Conservation (phyloP, 306 rosid genomes). For the Alnus rubra region DNA sequence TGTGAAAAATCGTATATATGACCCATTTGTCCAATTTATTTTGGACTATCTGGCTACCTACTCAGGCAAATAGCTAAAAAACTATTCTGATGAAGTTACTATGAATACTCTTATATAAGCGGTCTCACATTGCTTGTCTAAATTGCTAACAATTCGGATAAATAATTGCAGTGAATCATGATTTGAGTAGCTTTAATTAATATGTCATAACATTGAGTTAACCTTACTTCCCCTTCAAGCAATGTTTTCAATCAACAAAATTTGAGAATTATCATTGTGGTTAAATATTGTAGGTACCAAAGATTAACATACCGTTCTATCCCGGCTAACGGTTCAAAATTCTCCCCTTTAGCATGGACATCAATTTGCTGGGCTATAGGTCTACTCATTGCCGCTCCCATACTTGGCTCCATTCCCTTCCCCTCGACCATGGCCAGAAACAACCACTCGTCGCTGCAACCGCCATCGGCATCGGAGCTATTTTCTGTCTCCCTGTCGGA, state of each 20-base stretch:
- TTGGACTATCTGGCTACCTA: too few species aligned
- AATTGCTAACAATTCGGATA: too few species aligned
- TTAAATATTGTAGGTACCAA: slow-evolving; percentile 54
- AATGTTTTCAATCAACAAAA: background rate
- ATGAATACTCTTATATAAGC: too few species aligned
- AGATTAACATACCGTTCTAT: slow-evolving; percentile 55
- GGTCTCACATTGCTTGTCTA: too few species aligned
- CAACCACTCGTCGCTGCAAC: slow-evolving; percentile 46
- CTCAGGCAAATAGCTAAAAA: too few species aligned
- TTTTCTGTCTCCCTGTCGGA: slow-evolving; percentile 78
- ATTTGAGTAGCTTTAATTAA: too few species aligned
- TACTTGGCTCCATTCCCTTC: slow-evolving; percentile 53
- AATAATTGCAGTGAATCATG: too few species aligned
- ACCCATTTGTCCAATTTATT: too few species aligned
- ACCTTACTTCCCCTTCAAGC: too few species aligned
- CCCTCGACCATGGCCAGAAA: slow-evolving; percentile 60
- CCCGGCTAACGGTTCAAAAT: slow-evolving; percentile 22
- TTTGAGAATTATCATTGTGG: background rate
- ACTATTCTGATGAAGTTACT: too few species aligned
- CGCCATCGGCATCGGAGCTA: slow-evolving; percentile 60
- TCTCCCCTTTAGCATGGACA: slow-evolving; percentile 69
- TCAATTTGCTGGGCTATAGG: slow-evolving; percentile 83
- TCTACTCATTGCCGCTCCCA: slow-evolving; percentile 61
- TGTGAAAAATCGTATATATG: too few species aligned
- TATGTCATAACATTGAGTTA: too few species aligned